Percentiles rank a stretch among this genome's conserved stretches.
Evolutionary conservation across 2,329 filamentous ascomycete species (phyloP).

Genomic region (Xylariaceae sp.): DNA sequence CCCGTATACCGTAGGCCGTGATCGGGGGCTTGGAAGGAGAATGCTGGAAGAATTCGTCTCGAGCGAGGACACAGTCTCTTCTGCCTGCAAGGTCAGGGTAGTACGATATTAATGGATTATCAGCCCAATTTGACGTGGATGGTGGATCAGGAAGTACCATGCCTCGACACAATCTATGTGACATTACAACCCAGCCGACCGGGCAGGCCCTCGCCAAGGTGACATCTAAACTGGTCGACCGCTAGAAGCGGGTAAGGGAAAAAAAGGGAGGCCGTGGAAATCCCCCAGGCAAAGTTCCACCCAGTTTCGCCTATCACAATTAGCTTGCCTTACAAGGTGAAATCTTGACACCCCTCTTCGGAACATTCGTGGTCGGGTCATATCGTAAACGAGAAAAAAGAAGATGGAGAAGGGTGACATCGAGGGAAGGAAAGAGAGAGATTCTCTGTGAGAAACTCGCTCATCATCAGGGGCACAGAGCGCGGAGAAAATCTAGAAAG

Average conservation of each 20-base stretch:
- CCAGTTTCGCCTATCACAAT: background rate
- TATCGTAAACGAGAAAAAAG: background rate
- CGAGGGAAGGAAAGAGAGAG: background rate
- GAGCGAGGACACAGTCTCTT: background rate
- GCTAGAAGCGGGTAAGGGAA: slow-evolving; percentile 15
- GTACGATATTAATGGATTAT: slow-evolving; percentile 1
- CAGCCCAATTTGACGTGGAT: background rate
- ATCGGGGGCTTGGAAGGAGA: background rate
- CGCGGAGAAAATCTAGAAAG: background rate
- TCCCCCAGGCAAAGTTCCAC: background rate
- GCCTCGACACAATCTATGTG: slow-evolving; percentile 4
- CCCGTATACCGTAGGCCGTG: background rate
- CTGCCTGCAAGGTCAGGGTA: slow-evolving; percentile 3
- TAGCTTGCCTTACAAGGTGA: background rate
- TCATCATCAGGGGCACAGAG: background rate
- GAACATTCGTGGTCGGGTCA: background rate
- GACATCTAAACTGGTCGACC: slow-evolving; percentile 10
- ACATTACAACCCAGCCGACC: slow-evolving; percentile 11
- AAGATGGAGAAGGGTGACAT: background rate
- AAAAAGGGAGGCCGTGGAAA: slow-evolving; percentile 4
- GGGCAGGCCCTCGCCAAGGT: slow-evolving; percentile 10
- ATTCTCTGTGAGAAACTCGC: background rate
- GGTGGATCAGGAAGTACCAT: slow-evolving; percentile 6
- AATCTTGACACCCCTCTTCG: background rate
- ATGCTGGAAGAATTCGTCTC: background rate